Evolutionary conservation across 2,329 filamentous ascomycete genomes (phyloP).

Genomic region (Truncatella angustata): DNA sequence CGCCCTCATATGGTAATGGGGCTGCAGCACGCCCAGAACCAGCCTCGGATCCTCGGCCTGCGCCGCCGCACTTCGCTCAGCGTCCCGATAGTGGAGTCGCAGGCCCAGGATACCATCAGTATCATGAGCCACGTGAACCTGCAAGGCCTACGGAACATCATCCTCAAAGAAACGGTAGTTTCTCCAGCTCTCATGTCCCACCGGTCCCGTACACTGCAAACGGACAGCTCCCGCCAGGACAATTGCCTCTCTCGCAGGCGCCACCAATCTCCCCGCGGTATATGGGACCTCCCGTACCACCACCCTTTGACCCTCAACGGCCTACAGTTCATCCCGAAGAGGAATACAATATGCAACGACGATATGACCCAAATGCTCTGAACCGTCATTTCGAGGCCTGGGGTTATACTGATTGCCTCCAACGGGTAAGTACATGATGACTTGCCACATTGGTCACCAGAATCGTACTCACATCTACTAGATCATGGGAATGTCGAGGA

Average conservation of each 20-base stretch:
- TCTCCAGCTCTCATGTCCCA: conserved; percentile 30
- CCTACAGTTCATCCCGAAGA: conserved; percentile 43
- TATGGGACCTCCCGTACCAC: conserved; percentile 37
- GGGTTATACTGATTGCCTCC: conserved; percentile 52
- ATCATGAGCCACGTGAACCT: conserved; percentile 24
- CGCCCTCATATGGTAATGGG: not conserved
- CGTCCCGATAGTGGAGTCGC: conserved; percentile 21
- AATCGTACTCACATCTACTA: conserved; percentile 24
- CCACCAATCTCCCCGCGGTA: conserved; percentile 53
- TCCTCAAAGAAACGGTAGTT: conserved; percentile 16
- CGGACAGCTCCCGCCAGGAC: conserved; percentile 46
- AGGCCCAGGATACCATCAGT: conserved; percentile 23
- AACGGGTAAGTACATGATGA: conserved; percentile 41
- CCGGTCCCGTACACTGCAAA: conserved; percentile 39
- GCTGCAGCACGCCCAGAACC: conserved; percentile 24
- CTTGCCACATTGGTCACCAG: conserved; percentile 2
- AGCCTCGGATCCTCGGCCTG: conserved; percentile 23
- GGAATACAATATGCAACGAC: conserved; percentile 37
- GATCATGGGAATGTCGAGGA: conserved; percentile 52
- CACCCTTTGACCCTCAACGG: conserved; percentile 43
- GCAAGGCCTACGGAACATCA: conserved; percentile 21
- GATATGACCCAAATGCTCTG: conserved; percentile 43
- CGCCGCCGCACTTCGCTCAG: conserved; percentile 22
- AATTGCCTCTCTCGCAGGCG: conserved; percentile 34
- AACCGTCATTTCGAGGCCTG: conserved; percentile 51